Conservation (phyloP, 176 grass and related monocot species). For the Aegilops umbellulata region DNA sequence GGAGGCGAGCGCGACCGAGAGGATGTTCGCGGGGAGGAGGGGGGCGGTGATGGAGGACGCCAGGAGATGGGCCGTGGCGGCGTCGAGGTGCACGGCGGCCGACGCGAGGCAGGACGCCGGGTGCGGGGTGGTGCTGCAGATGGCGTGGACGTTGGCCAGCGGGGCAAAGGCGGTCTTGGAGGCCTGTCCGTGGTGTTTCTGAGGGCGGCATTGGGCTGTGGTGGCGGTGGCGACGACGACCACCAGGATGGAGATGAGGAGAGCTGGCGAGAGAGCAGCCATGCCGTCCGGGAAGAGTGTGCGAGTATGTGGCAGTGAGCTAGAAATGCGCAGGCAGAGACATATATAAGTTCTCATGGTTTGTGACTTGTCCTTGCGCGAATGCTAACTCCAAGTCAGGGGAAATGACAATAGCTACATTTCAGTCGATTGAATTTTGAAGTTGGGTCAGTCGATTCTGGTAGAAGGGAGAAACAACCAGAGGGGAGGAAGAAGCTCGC, state of each 20-base stretch:
- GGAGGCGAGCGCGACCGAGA: slow-evolving; percentile 45
- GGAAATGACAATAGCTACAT: too few relatives aligned
- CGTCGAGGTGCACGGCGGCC: slow-evolving; percentile 19
- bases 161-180: not conserved
- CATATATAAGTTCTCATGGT: too few relatives aligned
- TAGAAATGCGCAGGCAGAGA: not conserved
- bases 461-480: too few relatives aligned
- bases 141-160: not conserved
- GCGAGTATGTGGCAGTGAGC: not conserved
- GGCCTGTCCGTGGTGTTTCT: slow-evolving; percentile 18
- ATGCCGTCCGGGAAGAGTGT: slow-evolving; percentile 8
- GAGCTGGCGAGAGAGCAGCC: slow-evolving; percentile 18
- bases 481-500: too few relatives aligned
- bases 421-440: too few relatives aligned
- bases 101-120: slow-evolving; percentile 49
- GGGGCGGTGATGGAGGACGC: slow-evolving; percentile 29
- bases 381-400: too few relatives aligned
- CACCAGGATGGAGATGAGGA: slow-evolving; percentile 7
- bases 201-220: slow-evolving; percentile 22
- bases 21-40: slow-evolving; percentile 29
- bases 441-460: too few relatives aligned
- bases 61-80: not conserved
- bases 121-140: slow-evolving; percentile 59
- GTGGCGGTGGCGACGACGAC: not conserved
- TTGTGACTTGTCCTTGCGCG: too few relatives aligned